Evolutionary conservation across 139 green algal genomes (phyloP), one percentile per base, ranked within the genome.

Genomic region (Mesotaenium endlicherianum): DNA sequence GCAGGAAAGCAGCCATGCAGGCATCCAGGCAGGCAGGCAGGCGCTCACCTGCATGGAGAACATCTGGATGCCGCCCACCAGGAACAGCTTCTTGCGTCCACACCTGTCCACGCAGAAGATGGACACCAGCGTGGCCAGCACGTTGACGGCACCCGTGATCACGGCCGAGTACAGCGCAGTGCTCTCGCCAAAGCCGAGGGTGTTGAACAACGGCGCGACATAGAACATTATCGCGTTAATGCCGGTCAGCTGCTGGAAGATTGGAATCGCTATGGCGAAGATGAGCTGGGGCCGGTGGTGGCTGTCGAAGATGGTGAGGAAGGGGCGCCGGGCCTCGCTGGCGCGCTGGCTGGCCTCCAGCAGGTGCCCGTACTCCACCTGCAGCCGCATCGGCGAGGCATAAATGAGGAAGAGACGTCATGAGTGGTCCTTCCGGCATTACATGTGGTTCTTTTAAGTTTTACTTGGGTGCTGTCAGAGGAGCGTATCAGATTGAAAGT

Each of bases 151-250:
- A 31, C 88, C 88, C 20, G 92, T 89, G 74, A 93, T 93, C 2
- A 93, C 85, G 6, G 91, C 83, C 44, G 90, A 88, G 0, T 92
- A 75, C 5, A 93, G 91, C 6, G 91, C 53, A 36, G 77, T 50
- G 8, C 31, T 80, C 34, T 75, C 11, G 3, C 81, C 81, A 44
- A 71, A 83, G 57, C 91, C 91, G 41, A 93, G 76, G 36, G 83
- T 83, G 4, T 82, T 68, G 77, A 93, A 92, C n/a, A 93, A 42
- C 2, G 87, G 53, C 16, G 90, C 82, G 5, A 72, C 82, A 70
- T 92, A 93, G 74, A 93, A 93, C 43, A 93, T 87, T 55, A 93
- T 89, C 38, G 90, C 68, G 76, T 93, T 92, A 70, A 93, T 92
- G 31, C 89, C 90, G n/a, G 75, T 83, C 40, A 94, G 50, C 86